phyloP scores from a whole-genome alignment of 176 grass and related monocot species.

The Raddia guianensis region DNA sequence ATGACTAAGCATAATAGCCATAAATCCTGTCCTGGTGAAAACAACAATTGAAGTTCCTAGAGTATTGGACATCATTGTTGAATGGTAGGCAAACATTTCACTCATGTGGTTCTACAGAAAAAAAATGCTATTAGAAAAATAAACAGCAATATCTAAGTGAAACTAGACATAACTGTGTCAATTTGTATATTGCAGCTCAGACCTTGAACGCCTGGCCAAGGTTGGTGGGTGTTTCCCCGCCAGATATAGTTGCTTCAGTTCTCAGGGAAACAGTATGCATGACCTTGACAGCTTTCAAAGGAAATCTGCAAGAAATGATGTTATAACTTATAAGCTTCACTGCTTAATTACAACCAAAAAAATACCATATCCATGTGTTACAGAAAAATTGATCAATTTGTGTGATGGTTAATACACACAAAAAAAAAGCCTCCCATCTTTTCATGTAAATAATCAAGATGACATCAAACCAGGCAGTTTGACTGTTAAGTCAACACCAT shows the following conservation, averaged over 20 bases:
- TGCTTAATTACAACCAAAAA: background rate
- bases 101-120: slow-evolving; percentile 84
- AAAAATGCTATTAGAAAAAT: slow-evolving; percentile 12
- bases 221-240: slow-evolving; percentile 67
- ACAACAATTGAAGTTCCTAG: slow-evolving; percentile 94
- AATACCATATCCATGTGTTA: background rate
- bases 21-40: slow-evolving; percentile 94
- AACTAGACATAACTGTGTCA: slow-evolving; percentile 13
- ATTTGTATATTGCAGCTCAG: slow-evolving; percentile 19
- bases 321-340: slow-evolving; percentile 14
- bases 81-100: slow-evolving; percentile 98
- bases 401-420: background rate
- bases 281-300: slow-evolving; percentile 99
- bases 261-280: slow-evolving; percentile 95
- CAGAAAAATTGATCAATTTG: slow-evolving; percentile 19
- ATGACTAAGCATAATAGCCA: slow-evolving; percentile 96
- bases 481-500: background rate
- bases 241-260: slow-evolving; percentile 83
- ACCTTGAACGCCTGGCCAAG: slow-evolving; percentile 93
- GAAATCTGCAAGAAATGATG: slow-evolving; percentile 59
- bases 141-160: slow-evolving; percentile 14
- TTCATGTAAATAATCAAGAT: slow-evolving; percentile 11
- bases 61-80: slow-evolving; percentile 98
- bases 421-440: background rate
- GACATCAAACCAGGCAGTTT: background rate